These are phyloP conservation scores for Colletotrichum shisoi DNA, from an alignment of 2,329 filamentous ascomycete species.

Conservation along the genomic window DNA sequence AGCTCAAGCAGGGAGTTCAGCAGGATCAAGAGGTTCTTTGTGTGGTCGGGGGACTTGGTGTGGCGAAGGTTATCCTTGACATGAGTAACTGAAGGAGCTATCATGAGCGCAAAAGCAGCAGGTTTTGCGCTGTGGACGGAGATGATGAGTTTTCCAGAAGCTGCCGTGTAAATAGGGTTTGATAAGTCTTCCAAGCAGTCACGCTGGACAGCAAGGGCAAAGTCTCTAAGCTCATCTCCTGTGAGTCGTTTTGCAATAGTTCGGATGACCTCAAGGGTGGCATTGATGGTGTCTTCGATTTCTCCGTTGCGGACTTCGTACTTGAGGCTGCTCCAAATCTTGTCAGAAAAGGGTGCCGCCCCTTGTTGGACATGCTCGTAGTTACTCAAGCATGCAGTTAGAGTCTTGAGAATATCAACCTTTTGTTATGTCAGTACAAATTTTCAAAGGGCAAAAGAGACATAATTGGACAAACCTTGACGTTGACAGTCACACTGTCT, in stretches of 20 bases:
- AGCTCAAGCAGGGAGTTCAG: slow-evolving; percentile 61
- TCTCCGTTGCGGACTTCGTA: slow-evolving; percentile 70
- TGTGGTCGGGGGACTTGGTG: slow-evolving; percentile 59
- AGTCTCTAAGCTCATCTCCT: slow-evolving; percentile 55
- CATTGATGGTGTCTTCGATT: slow-evolving; percentile 64
- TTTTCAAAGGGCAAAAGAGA: neutral
- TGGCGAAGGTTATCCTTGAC: slow-evolving; percentile 61
- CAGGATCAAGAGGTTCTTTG: slow-evolving; percentile 60
- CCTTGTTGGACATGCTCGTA: slow-evolving; percentile 58
- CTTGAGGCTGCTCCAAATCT: slow-evolving; percentile 68
- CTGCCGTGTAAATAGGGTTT: slow-evolving; percentile 61
- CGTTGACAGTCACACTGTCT: slow-evolving; percentile 64
- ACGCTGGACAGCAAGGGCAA: slow-evolving; percentile 58
- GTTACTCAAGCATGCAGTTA: slow-evolving; percentile 60
- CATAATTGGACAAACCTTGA: slow-evolving; percentile 56
- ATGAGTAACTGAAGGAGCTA: slow-evolving; percentile 57
- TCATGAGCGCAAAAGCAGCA: slow-evolving; percentile 58
- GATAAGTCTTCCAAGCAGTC: slow-evolving; percentile 64
- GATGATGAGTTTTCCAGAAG: slow-evolving; percentile 61
- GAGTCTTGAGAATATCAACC: slow-evolving; percentile 65
- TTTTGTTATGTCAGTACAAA: slow-evolving; percentile 40
- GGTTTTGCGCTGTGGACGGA: slow-evolving; percentile 59
- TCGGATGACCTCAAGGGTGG: slow-evolving; percentile 63
- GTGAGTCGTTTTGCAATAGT: slow-evolving; percentile 58
- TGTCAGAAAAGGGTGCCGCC: slow-evolving; percentile 58